Evolutionary conservation across 371 early-diverging fungal species (phyloP), one percentile per base, ranked within the genome.

Genomic region (Mucor mucedo): DNA sequence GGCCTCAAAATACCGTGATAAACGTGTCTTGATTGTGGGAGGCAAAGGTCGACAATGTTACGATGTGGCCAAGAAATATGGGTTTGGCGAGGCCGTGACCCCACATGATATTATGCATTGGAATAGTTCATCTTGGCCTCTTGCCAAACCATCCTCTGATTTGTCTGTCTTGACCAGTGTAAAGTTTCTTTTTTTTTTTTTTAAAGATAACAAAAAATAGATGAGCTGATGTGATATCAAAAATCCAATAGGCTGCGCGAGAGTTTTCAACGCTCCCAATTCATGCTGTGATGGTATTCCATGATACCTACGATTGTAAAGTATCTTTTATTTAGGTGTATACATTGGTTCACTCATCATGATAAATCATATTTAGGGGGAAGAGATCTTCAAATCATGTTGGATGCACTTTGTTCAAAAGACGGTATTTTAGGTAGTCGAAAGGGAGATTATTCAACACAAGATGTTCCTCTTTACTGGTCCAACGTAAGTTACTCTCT

Each of bases 291-390:
- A 82, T 95, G 86, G 83, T 93, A 63, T 91, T 94, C 75, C 90
- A 95, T 67, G 96, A 95, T 71, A 89, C 92, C 14, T 80, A 84
- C 38, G 92, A 95, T 64, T 95, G 91, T 82, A 79, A 63, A 73
- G 21, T 21, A 21, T 21, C 21, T 21, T 21, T 21, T 21, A 21
- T 58, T 8, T 4, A 47, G 6, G 0, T 21, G 14, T n/a, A 42
- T n/a, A 42, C n/a, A 9, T 42, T n/a, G n/a, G 11, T 47, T 44
- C 2, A 21, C 21, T 47, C 7, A 16, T 10, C 42, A 7, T 11
- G 42, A 13, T 9, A 2, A 42, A 13, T 4, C 6, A 42, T 21
- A n/a, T 40, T 16, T 50, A 83, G 84, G 86, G 89, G 95, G 93
- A 39, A 84, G 92, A 52, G 96, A 95, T 66, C 67, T 93, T 50